Evolutionary conservation across 2,329 filamentous ascomycete species (phyloP).

Genomic region (Furcasterigmium sp.): DNA sequence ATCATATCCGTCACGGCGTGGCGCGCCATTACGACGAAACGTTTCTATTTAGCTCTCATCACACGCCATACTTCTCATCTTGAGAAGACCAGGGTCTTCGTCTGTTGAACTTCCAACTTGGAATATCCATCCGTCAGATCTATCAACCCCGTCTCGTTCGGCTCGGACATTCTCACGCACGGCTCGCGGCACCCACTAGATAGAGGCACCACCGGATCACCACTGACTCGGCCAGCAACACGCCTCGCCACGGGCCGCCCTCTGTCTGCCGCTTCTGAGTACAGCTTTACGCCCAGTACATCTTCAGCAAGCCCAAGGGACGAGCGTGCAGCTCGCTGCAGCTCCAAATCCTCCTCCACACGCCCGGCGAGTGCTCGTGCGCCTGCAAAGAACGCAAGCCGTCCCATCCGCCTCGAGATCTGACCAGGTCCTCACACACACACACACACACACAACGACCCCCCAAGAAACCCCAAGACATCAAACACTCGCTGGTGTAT

Average conservation of each 20-base stretch:
- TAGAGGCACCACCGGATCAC: neutral
- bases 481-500: slow-evolving; percentile 3
- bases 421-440: neutral
- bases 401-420: neutral
- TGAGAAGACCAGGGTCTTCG: neutral
- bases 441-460: neutral
- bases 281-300: neutral
- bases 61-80: neutral
- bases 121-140: neutral
- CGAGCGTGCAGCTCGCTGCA: neutral
- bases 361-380: neutral
- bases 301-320: neutral
- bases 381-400: neutral
- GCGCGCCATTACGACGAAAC: neutral
- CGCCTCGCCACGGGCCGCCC: neutral
- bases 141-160: neutral
- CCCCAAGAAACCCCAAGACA: neutral
- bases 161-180: neutral
- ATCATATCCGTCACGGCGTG: neutral
- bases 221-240: neutral
- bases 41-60: neutral
- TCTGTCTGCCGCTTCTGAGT: neutral
- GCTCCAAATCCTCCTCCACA: neutral
- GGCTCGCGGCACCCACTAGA: neutral
- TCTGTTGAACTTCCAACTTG: no score